Base-by-base conservation (phyloP, 257 asterid species). In the Osmanthus fragrans region DNA sequence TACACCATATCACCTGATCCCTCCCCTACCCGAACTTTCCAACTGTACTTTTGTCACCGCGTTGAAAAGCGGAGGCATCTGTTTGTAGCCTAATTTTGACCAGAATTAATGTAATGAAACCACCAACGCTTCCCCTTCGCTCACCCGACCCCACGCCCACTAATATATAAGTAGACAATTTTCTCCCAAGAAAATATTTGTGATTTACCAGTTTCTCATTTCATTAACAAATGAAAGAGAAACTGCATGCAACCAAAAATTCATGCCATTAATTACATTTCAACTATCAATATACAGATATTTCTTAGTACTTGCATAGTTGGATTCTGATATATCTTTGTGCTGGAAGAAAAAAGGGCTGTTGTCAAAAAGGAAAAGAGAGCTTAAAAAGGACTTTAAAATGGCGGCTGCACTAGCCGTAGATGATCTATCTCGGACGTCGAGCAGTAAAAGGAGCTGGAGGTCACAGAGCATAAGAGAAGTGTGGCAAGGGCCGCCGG, bases 401-500 rank as follows among this genome's bases (percentile, higher is more conserved):
- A 84, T 85, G 88, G 89, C 92, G 66, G 89, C 87, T 42, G 88
- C 85, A 58, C 63, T 93, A 69, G 84, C 66, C 23, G 94, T 85
- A 65, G 92, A 87, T 25, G 97, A 86, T n/a, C 76, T 90, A 40
- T 69, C 91, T 2, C 82, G 90, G 81, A 7, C 86, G 76, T 25
- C 74, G 30, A 87, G 92, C 83, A 82, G 89, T 42, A 77, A 71
- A 73, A 83, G 97, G 70, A 88, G 96, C 86, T 84, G 89, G 88
- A 77, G 89, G 82, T 87, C 94, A 23, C 87, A 82, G 71, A 92
- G 97, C 73, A 82, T 93, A 54, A 76, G 91, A 70, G 97, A 91
- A 1, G 92, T 89, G 23, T 87, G 91, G 93, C 90, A 90, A 47
- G 94, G 89, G 47, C 90, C 76, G 47, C 79, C 89, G 60, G 93